Base-by-base conservation (phyloP, 805 yeast species). In the Monosporozyma unispora region DNA sequence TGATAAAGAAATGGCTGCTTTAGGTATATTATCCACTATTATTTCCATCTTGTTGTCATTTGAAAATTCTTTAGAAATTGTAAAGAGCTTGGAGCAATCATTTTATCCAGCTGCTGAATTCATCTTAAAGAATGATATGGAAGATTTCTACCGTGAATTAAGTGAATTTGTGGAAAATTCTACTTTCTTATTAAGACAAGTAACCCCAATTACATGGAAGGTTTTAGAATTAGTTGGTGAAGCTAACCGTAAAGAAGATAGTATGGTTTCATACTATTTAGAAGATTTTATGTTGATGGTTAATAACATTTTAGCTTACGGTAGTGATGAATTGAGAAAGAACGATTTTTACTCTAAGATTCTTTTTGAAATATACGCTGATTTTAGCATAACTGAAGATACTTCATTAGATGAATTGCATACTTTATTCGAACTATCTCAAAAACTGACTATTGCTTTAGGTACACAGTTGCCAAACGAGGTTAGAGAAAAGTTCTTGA, bases 1-100 rank as follows among this genome's bases (percentile, higher is more conserved):
- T 12, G 95, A 86, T 52, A 89, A 88, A 65, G 80, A 82, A 42
- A 78, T 81, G 76, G 88, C 96, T 19, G 95, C 90, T 0, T 69
- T 82, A 19, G 95, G 96, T 12, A 76, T 89, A 31, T 66, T 91
- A 54, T 83, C 82, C 56, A 90, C 96, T 2, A 77, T 90, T 69
- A 79, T 84, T 29, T 87, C 96, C 0, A 82, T 91, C 48, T 68
- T 91, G 39, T 68, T 87, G 46, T 82, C 96, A 4, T 80, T 90
- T 69, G 96, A 93, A 64, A 84, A 83, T 61, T 82, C 96, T 1
- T 72, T 72, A 8, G 85, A 80, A 40, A 75, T 84, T 46, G 82
- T 87, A 14, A 68, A 66, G 22, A 75, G 73, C 61, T 71, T 90
- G 46, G 88, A 87, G 60, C 81, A 77, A 48, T 78, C 81, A 5